Conservation (phyloP, 129 eudicot genomes). For the Escallonia rubra region DNA sequence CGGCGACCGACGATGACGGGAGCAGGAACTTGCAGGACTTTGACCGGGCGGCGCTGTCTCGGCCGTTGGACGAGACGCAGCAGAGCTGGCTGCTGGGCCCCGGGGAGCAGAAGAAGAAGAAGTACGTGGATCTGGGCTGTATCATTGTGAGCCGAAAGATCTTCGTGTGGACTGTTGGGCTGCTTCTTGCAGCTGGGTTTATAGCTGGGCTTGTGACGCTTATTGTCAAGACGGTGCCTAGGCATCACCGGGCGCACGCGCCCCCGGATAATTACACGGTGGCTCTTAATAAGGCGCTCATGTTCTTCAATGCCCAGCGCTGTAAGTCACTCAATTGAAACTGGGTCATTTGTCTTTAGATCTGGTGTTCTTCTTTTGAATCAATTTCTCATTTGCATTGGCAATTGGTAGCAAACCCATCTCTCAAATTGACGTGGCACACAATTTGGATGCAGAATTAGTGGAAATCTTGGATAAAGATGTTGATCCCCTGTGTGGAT, state of each 20-base stretch:
- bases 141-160: slow-evolving; percentile 76
- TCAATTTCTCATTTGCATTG: too few species aligned
- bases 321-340: slow-evolving; percentile 42
- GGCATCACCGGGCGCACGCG: slow-evolving; percentile 53
- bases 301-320: slow-evolving; percentile 89
- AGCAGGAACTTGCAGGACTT: slow-evolving; percentile 69
- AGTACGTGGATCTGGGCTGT: slow-evolving; percentile 82
- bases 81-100: slow-evolving; percentile 96
- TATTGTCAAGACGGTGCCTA: slow-evolving; percentile 63
- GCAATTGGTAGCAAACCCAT: too few species aligned
- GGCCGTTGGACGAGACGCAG: slow-evolving; percentile 78
- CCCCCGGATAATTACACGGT: slow-evolving; percentile 83
- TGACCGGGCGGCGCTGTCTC: slow-evolving; percentile 72
- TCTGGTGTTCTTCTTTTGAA: too few species aligned
- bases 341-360: too few species aligned
- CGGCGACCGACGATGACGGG: slow-evolving; percentile 82
- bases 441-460: too few species aligned
- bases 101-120: slow-evolving; percentile 90
- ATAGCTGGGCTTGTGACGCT: slow-evolving; percentile 56
- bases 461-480: too few species aligned
- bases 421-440: too few species aligned
- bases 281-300: slow-evolving; percentile 79
- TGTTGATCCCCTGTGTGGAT: too few species aligned
- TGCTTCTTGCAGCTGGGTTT: slow-evolving; percentile 65
- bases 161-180: slow-evolving; percentile 75